Conservation (phyloP, 2,329 filamentous ascomycete genomes). For the Paraphaeosphaeria sporulosa region DNA sequence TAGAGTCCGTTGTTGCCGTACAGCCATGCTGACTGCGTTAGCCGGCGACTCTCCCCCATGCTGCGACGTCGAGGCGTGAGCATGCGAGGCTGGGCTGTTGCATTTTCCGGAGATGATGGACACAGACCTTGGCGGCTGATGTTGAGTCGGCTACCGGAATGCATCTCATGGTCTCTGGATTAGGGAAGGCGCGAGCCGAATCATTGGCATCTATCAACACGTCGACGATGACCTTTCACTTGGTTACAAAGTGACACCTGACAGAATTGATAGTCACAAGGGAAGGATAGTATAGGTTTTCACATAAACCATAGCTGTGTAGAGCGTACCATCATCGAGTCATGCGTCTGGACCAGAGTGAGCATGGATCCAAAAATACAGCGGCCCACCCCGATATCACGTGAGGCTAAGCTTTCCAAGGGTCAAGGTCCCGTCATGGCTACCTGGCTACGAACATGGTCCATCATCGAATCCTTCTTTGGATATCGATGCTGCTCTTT, state of each 20-base stretch:
- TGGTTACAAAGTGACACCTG: background rate
- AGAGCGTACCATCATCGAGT: background rate
- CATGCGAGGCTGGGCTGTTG: background rate
- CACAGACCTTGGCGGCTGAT: background rate
- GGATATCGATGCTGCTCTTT: background rate
- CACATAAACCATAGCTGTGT: background rate
- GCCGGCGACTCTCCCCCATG: background rate
- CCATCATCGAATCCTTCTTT: background rate
- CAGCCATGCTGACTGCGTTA: background rate
- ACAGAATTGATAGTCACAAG: background rate
- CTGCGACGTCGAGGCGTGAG: background rate
- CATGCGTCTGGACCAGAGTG: background rate
- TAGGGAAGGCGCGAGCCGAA: too few relatives aligned
- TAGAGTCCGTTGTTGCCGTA: background rate
- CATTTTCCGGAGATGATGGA: constrained; percentile 3
- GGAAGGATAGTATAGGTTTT: background rate
- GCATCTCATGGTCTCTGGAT: background rate
- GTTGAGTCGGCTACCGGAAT: background rate
- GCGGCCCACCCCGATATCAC: background rate
- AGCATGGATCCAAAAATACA: background rate
- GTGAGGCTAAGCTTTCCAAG: constrained; percentile 6
- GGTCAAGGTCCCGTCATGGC: too few relatives aligned
- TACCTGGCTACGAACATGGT: background rate
- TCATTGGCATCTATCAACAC: background rate
- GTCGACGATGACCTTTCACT: background rate